Evolutionary conservation across 345 rosid species (phyloP).

Genomic region (Eucalyptus cloeziana): DNA sequence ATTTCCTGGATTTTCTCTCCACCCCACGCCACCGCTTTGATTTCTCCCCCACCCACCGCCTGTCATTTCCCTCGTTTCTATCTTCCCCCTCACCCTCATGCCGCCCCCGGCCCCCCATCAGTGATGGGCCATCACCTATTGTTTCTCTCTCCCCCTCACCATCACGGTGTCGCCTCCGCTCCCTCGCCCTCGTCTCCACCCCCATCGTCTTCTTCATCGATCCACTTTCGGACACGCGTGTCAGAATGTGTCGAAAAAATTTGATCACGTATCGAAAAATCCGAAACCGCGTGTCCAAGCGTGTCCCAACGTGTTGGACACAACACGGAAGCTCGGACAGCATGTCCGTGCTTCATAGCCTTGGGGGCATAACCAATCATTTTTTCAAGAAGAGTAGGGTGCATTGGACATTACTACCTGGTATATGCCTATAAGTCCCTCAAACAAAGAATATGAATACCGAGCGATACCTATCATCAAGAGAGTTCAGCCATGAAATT

Average conservation of each 20-base stretch:
- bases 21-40: too few species aligned
- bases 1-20: too few species aligned
- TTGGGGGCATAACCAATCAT: neutral
- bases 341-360: neutral
- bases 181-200: accelerated
- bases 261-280: too few species aligned
- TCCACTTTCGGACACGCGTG: accelerated
- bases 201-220: accelerated
- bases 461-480: neutral
- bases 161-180: accelerated
- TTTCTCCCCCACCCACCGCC: too few species aligned
- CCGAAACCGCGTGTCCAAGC: accelerated
- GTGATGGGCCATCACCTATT: too few species aligned
- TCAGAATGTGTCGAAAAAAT: too few species aligned
- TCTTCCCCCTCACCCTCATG: too few species aligned
- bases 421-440: neutral
- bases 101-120: too few species aligned
- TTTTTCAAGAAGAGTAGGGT: neutral
- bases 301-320: accelerated
- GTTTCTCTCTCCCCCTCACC: too few species aligned
- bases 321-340: too few species aligned
- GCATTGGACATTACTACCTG: neutral
- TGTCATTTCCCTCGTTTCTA: too few species aligned
- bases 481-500: neutral
- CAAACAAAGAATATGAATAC: neutral